These are phyloP conservation scores for Mycena alexandri DNA, from an alignment of 768 basidiomycete genomes.

Conservation along the genomic window DNA sequence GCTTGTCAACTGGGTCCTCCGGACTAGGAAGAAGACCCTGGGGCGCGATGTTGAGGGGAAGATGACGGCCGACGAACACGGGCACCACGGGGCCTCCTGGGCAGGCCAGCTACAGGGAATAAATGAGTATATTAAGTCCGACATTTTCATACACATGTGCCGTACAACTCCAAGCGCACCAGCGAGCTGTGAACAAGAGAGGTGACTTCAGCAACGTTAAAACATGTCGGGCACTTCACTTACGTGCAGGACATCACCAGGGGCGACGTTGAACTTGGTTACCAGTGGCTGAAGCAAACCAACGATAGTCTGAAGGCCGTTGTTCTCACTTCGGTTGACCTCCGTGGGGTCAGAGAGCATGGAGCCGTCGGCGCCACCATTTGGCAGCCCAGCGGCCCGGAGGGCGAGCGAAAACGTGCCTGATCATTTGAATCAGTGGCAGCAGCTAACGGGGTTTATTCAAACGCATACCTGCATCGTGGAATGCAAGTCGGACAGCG, in stretches of 20 bases:
- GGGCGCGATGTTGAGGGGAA: conserved; percentile 17
- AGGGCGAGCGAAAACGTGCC: conserved; percentile 29
- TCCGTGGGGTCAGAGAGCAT: conserved; percentile 20
- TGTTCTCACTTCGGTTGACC: conserved; percentile 28
- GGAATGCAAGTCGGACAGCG: conserved; percentile 31
- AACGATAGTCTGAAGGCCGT: conserved; percentile 31
- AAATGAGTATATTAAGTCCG: background rate
- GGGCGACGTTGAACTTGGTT: conserved; percentile 25
- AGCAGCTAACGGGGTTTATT: background rate
- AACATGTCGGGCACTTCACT: background rate
- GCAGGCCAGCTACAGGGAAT: conserved; percentile 25
- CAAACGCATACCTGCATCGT: conserved; percentile 31
- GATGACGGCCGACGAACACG: conserved; percentile 28
- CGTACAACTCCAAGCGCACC: conserved; percentile 2
- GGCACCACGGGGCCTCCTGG: conserved; percentile 30
- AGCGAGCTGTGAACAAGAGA: background rate
- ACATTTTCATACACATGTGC: no score
- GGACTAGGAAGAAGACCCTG: conserved; percentile 32
- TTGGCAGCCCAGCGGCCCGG: conserved; percentile 7
- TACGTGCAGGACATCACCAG: conserved; percentile 35
- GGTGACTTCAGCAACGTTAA: background rate
- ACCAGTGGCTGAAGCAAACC: conserved; percentile 9
- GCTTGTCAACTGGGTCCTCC: conserved; percentile 1
- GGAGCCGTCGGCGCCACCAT: conserved; percentile 22
- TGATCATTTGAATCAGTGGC: background rate